These are phyloP conservation scores for Herpotrichia juniperi DNA, from an alignment of 2,329 filamentous ascomycete genomes.

Conservation along the genomic window DNA sequence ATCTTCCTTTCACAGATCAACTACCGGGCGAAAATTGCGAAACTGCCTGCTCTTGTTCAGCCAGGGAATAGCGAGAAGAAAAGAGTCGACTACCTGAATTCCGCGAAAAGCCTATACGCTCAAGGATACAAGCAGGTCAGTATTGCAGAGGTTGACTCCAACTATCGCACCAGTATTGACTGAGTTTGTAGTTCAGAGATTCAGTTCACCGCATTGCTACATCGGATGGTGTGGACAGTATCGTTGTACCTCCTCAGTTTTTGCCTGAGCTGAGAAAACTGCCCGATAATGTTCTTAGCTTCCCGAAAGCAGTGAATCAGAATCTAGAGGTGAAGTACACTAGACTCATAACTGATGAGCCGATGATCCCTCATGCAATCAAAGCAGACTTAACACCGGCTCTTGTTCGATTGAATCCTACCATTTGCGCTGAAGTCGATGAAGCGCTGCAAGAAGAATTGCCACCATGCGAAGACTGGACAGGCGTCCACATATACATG, in stretches of 20 bases:
- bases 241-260: conserved; percentile 36
- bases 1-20: conserved; percentile 28
- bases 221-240: conserved; percentile 16
- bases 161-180: no score
- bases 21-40: conserved; percentile 26
- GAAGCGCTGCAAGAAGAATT: conserved; percentile 30
- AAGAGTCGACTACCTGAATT: conserved; percentile 24
- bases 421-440: conserved; percentile 38
- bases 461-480: conserved; percentile 40
- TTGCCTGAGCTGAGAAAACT: conserved; percentile 40
- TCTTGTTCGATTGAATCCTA: conserved; percentile 36
- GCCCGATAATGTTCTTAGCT: conserved; percentile 40
- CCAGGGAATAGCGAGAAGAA: conserved; percentile 22
- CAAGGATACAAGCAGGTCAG: conserved; percentile 31
- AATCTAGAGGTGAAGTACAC: conserved; percentile 40
- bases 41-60: conserved; percentile 26
- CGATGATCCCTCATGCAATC: conserved; percentile 26
- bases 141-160: no score
- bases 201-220: conserved; percentile 25
- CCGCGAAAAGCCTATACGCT: conserved; percentile 31
- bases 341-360: conserved; percentile 23
- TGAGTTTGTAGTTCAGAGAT: conserved; percentile 28
- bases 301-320: conserved; percentile 34
- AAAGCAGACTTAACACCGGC: conserved; percentile 42
- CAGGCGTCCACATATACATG: conserved; percentile 31